Conservation (phyloP, 139 green algal genomes). For the Microglena sp. region DNA sequence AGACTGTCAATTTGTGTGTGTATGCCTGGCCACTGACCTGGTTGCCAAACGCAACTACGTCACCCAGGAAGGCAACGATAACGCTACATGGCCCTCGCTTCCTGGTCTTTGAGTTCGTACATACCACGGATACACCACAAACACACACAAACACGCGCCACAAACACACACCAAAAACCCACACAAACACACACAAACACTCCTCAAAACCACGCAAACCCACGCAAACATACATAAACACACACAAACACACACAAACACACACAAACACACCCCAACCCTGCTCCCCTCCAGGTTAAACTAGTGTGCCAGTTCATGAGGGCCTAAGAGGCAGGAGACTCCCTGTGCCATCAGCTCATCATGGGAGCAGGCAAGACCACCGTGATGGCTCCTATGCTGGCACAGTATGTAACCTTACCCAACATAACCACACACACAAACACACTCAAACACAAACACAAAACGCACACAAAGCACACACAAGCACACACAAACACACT, state of each 20-base stretch:
- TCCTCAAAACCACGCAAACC: too few species aligned
- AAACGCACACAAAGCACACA: not conserved
- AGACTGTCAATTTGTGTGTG: too few species aligned
- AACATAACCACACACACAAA: not conserved
- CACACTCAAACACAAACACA: not conserved
- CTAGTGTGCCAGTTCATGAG: conserved; percentile 16
- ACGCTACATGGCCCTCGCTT: too few species aligned
- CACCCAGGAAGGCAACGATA: too few species aligned
- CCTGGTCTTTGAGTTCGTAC: too few species aligned
- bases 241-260: not conserved
- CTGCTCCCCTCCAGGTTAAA: not conserved
- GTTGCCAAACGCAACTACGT: too few species aligned
- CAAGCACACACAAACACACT: not conserved
- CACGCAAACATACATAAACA: not conserved
- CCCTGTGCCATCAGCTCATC: conserved; percentile 24
- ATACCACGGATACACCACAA: too few species aligned
- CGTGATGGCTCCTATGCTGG: conserved; percentile 21
- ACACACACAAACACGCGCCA: too few species aligned
- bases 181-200: too few species aligned
- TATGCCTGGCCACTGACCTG: too few species aligned
- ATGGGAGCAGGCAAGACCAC: conserved; percentile 32
- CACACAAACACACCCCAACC: not conserved
- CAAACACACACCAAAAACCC: too few species aligned
- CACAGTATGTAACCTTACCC: too few species aligned
- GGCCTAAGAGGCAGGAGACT: not conserved